Evolutionary conservation across 768 basidiomycete species (phyloP).

Genomic region (Mycena albidolilacea): DNA sequence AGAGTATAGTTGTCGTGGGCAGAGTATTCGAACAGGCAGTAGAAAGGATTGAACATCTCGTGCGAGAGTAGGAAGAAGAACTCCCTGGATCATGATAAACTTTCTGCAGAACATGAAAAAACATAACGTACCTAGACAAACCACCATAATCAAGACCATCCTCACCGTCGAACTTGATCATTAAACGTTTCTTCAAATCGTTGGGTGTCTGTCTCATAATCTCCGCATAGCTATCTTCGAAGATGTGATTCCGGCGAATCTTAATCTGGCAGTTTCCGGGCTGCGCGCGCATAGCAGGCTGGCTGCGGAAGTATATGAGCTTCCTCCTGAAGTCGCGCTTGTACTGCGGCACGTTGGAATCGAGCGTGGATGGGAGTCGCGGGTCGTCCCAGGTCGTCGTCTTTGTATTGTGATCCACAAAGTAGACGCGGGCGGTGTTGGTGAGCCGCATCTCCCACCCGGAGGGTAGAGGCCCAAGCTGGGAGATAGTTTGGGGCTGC

Average conservation of each 20-base stretch:
- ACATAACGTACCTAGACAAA: conserved; percentile 82
- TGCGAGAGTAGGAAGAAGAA: conserved; percentile 99
- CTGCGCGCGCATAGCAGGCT: conserved; percentile 97
- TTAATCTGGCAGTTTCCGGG: conserved; percentile 99
- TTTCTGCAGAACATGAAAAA: conserved; percentile 11
- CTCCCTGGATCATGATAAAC: conserved; percentile 71
- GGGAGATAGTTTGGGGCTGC: conserved; percentile 96
- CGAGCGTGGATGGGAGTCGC: conserved; percentile 93
- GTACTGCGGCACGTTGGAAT: conserved; percentile 98
- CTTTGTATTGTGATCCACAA: conserved; percentile 99
- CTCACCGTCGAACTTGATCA: conserved; percentile 99
- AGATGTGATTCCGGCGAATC: conserved; percentile 97
- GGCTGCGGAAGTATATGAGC: conserved; percentile 99
- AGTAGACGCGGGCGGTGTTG: conserved; percentile 97
- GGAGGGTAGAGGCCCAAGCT: conserved; percentile 95
- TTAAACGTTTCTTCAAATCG: conserved; percentile 97
- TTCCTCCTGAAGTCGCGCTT: conserved; percentile 99
- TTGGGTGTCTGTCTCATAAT: conserved; percentile 99
- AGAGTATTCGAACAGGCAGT: conserved; percentile 99
- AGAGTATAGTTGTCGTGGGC: conserved; percentile 99
- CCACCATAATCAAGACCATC: conserved; percentile 99
- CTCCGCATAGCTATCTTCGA: conserved; percentile 99
- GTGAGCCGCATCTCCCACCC: conserved; percentile 99
- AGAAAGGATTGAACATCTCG: conserved; percentile 99
- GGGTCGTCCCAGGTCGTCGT: conserved; percentile 99